A percentile compares a stretch with the other conserved stretches of the same genome.
Evolutionary conservation across 1,284 basidiomycete genomes (phyloP).

Genomic region (Ustilago xerochloae): DNA sequence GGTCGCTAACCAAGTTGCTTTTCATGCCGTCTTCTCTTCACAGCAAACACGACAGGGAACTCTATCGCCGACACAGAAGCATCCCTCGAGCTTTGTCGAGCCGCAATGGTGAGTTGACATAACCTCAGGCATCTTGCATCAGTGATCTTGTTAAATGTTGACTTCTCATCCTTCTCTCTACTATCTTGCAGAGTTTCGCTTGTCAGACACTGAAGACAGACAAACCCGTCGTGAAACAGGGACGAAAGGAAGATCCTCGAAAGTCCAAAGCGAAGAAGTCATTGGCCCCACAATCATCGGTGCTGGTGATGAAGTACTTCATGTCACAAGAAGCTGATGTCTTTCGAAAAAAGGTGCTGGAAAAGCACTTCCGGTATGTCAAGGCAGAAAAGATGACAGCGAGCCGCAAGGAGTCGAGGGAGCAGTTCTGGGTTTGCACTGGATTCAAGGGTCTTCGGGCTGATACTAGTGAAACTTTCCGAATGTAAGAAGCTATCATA

Average conservation of each 20-base stretch:
- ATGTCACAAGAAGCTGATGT: constrained; percentile 54
- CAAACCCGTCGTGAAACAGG: background rate
- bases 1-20: background rate
- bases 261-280: constrained; percentile 3
- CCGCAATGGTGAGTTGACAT: constrained; percentile 20
- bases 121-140: background rate
- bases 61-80: constrained; percentile 48
- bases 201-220: constrained; percentile 17
- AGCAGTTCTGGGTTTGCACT: constrained; percentile 61
- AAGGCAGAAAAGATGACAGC: constrained; percentile 59
- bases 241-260: background rate
- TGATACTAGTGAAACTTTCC: no score
- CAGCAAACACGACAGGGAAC: constrained; percentile 52
- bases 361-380: constrained; percentile 50
- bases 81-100: constrained; percentile 40
- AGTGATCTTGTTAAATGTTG: background rate
- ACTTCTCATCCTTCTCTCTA: background rate
- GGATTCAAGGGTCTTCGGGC: constrained; percentile 40
- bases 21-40: background rate
- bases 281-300: constrained; percentile 22
- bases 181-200: constrained; percentile 19
- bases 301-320: constrained; percentile 57
- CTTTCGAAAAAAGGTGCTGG: constrained; percentile 52
- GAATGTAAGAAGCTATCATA: no score
- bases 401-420: constrained; percentile 57